A percentile compares a stretch with the other conserved stretches of the same genome.
Conservation (phyloP, 2,329 filamentous ascomycete genomes). For the Allantophomopsis cytisporea region DNA sequence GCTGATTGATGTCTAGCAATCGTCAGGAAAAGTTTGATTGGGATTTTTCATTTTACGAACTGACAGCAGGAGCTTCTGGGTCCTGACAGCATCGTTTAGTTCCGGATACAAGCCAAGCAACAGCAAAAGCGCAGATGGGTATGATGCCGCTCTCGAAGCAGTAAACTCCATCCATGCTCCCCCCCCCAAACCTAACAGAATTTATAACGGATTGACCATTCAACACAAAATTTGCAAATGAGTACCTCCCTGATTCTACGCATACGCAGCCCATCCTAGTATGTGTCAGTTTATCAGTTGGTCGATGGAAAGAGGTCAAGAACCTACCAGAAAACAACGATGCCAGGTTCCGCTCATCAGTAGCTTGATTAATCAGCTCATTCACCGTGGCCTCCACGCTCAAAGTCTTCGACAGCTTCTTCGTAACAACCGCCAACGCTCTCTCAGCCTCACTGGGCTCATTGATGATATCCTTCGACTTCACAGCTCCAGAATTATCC, state of each 20-base stretch:
- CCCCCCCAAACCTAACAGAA: too few relatives aligned
- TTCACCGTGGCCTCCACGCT: conserved; percentile 94
- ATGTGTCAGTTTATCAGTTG: background rate
- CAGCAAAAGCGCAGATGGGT: too few relatives aligned
- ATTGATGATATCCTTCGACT: conserved; percentile 26
- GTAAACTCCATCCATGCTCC: too few relatives aligned
- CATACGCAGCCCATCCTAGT: conserved; percentile 36
- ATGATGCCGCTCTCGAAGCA: too few relatives aligned
- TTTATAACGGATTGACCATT: too few relatives aligned
- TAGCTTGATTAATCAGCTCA: conserved; percentile 90
- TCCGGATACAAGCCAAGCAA: too few relatives aligned
- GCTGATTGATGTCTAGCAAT: too few relatives aligned
- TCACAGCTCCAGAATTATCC: conserved; percentile 13
- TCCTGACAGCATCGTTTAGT: too few relatives aligned
- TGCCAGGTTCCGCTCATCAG: conserved; percentile 83
- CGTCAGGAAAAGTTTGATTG: too few relatives aligned
- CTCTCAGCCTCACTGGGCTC: conserved; percentile 75
- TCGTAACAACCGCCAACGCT: conserved; percentile 83
- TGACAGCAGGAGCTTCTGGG: too few relatives aligned
- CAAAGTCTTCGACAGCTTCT: conserved; percentile 88
- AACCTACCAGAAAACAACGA: conserved; percentile 58
- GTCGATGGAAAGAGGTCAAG: background rate
- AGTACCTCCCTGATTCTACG: conserved; percentile 8
- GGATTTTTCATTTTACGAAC: too few relatives aligned
- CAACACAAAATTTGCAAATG: too few relatives aligned